Evolutionary conservation across 2,329 filamentous ascomycete species (phyloP), one percentile per base, ranked within the genome.

Genomic region (Fusarium goolgardi): DNA sequence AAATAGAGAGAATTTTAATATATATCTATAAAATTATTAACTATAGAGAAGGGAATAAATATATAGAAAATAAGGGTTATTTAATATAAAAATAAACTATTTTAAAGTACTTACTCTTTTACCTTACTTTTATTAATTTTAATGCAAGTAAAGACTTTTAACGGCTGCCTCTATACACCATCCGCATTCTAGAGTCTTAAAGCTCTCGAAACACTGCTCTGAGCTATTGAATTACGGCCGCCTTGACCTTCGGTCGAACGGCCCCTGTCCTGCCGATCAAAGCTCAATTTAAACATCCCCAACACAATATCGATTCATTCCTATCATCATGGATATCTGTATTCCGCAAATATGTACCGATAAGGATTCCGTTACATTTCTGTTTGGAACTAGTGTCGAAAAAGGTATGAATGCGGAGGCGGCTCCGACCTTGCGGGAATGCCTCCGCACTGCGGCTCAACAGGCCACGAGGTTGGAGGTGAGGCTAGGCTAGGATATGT

Each of bases 401-500:
- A 23, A 37, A 12, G 29, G 41, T 21, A 51, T 49, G 43, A 21
- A 56, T 52, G 60, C 61, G 53, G 61, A 59, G 53, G 34, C 40
- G 40, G 59, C 35, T 39, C 60, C 60, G 47, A 34, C 20, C 4
- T 37, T 65, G 55, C 61, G 54, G 60, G 59, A 53, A 47, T 41
- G 21, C 34, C 61, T 52, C 61, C 61, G 60, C 61, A 64, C 29
- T 39, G n/a, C 32, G 39, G 34, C 44, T 63, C 32, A 51, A 51
- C 34, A 20, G 16, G 47, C 47, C 47, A 51, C 47, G 47, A 51
- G 47, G 15, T 51, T 51, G 27, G n/a, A 45, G 43, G 25, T 39
- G 27, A n/a, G 20, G 27, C 18, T 10, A 25, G 12, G 23, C 23
- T 45, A 31, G n/a, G 43, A 45, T 9, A 31, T 20, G 31, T 9